A percentile compares a stretch with the other conserved stretches of the same genome.
Evolutionary conservation across 768 basidiomycete genomes (phyloP).

Genomic region (Kockovaella imperatae): DNA sequence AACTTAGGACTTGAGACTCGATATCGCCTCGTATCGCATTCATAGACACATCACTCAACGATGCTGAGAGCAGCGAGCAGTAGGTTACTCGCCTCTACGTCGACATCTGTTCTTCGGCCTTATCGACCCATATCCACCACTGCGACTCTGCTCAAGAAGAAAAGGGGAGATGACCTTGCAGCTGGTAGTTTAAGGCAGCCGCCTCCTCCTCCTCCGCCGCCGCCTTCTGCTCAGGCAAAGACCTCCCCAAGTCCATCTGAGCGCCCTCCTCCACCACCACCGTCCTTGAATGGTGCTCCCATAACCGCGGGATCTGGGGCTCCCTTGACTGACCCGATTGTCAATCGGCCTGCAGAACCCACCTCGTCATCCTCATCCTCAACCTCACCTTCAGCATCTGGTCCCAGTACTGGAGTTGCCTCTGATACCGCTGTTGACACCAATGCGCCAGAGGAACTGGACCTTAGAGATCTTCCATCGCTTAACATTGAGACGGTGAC

Average conservation of each 20-base stretch:
- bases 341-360: conserved; percentile 11
- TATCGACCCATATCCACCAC: conserved; percentile 13
- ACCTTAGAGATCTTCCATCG: conserved; percentile 37
- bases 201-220: background rate
- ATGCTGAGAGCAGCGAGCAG: no score
- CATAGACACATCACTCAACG: no score
- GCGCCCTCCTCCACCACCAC: conserved; percentile 30
- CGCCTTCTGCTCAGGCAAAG: background rate
- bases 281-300: conserved; percentile 10
- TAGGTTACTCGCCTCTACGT: no score
- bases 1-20: no score
- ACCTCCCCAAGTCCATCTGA: conserved; percentile 33
- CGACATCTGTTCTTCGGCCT: no score
- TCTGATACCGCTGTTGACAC: background rate
- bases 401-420: background rate
- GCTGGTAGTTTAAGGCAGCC: conserved; percentile 8
- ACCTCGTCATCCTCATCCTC: background rate
- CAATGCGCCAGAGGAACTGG: conserved; percentile 6
- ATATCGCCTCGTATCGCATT: no score
- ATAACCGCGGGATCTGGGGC: no score
- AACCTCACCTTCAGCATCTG: background rate
- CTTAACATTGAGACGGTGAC: conserved; percentile 40
- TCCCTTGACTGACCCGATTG: conserved; percentile 18
- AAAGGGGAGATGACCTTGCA: conserved; percentile 1
- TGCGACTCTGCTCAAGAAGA: conserved; percentile 13